These are phyloP conservation scores for Avicennia marina DNA, from an alignment of 257 asterid species.

Conservation along the genomic window DNA sequence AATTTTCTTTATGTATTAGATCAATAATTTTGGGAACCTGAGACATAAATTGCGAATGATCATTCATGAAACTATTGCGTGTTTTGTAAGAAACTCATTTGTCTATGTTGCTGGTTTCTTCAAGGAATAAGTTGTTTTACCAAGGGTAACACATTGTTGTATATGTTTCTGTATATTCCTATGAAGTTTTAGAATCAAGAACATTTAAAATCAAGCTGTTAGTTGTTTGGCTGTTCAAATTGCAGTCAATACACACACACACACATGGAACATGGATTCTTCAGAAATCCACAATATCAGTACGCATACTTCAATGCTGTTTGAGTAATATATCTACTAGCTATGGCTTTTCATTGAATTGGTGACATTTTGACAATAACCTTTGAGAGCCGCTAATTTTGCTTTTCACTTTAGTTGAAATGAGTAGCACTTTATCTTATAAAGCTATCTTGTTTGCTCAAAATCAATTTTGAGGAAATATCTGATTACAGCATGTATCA, in stretches of 20 bases:
- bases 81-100: no score
- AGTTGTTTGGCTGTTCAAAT: no score
- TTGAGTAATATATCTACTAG: background rate
- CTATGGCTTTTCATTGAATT: conserved; percentile 3
- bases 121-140: background rate
- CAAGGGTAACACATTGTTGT: background rate
- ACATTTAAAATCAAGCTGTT: no score
- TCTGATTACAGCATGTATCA: background rate
- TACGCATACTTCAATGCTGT: background rate
- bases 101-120: background rate
- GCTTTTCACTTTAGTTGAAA: conserved; percentile 9
- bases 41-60: no score
- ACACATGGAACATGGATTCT: no score
- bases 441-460: background rate
- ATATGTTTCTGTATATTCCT: background rate
- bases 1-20: no score
- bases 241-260: no score
- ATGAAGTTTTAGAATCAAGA: no score
- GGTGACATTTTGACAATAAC: background rate
- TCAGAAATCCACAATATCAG: background rate
- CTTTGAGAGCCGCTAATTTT: background rate
- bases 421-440: background rate
- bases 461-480: background rate
- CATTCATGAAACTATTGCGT: no score
- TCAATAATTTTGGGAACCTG: no score